A percentile compares a stretch with the other conserved stretches of the same genome.
These are phyloP conservation scores for Emericellopsis atlantica DNA, from an alignment of 2,329 filamentous ascomycete species.

Conservation along the genomic window DNA sequence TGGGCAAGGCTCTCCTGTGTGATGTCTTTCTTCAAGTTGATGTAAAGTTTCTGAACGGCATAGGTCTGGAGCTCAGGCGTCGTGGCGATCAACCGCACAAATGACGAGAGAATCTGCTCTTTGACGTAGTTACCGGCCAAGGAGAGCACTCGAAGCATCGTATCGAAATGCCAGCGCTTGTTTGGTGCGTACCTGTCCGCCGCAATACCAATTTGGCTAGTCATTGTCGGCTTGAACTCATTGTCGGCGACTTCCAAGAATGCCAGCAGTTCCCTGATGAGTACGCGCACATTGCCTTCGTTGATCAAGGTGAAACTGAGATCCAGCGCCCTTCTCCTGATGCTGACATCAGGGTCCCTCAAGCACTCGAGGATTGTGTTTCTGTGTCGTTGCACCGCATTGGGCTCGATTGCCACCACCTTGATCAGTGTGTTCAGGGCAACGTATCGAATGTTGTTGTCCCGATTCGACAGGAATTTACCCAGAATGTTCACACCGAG, in stretches of 20 bases:
- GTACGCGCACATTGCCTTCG: conserved; percentile 84
- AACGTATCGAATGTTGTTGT: conserved; percentile 98
- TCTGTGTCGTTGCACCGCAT: conserved; percentile 90
- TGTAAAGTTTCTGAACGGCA: conserved; percentile 88
- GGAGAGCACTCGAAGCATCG: conserved; percentile 87
- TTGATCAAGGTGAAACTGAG: conserved; percentile 98
- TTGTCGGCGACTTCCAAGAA: conserved; percentile 97
- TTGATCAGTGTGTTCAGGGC: conserved; percentile 96
- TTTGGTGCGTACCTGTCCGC: conserved; percentile 93
- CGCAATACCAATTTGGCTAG: conserved; percentile 91
- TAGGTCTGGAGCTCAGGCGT: conserved; percentile 93
- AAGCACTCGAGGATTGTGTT: conserved; percentile 97
- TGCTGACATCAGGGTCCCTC: conserved; percentile 95
- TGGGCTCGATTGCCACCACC: conserved; percentile 94
- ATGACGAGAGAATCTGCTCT: conserved; percentile 93
- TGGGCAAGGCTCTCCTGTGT: conserved; percentile 93
- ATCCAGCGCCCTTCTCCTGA: conserved; percentile 86
- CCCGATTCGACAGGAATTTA: conserved; percentile 95
- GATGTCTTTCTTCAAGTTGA: conserved; percentile 86
- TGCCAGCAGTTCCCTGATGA: conserved; percentile 84
- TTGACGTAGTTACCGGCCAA: conserved; percentile 95
- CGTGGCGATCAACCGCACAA: conserved; percentile 88
- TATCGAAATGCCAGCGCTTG: conserved; percentile 97
- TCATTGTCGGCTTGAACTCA: conserved; percentile 98
- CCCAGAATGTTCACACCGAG: conserved; percentile 96